phyloP scores from a whole-genome alignment of 176 grass and related monocot species.

The Aegilops longissima region DNA sequence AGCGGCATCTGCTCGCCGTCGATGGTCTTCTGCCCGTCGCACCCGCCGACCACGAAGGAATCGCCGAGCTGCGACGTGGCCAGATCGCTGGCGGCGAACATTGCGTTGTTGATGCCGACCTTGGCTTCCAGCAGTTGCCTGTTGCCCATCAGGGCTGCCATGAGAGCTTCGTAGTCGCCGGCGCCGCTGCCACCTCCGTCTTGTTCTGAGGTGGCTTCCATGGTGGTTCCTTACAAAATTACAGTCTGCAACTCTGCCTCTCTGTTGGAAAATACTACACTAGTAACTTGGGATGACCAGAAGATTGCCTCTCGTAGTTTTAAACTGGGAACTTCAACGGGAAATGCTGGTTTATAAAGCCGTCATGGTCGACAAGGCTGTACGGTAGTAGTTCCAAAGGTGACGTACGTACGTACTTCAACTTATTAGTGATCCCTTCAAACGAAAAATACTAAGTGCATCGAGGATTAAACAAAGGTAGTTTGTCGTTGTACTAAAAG shows the following conservation, averaged over 20 bases:
- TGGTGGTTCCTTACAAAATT: background rate
- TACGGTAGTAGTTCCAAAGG: background rate
- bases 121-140: conserved; percentile 42
- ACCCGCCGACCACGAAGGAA: conserved; percentile 46
- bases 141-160: conserved; percentile 35
- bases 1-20: conserved; percentile 60
- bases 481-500: background rate
- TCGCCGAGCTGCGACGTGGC: background rate
- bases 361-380: background rate
- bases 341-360: background rate
- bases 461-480: background rate
- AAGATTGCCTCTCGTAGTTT: background rate
- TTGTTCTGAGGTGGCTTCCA: conserved; percentile 1
- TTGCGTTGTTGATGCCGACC: conserved; percentile 37
- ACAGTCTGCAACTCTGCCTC: background rate
- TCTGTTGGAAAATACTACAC: background rate
- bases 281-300: background rate
- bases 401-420: background rate
- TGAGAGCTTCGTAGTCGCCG: background rate
- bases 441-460: background rate
- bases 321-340: background rate
- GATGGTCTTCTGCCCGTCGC: conserved; percentile 51
- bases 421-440: too few relatives aligned
- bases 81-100: background rate
- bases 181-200: background rate